A percentile compares a stretch with the other conserved stretches of the same genome.
phyloP scores from a whole-genome alignment of 2,329 filamentous ascomycete species.

The Alternaria sp. region DNA sequence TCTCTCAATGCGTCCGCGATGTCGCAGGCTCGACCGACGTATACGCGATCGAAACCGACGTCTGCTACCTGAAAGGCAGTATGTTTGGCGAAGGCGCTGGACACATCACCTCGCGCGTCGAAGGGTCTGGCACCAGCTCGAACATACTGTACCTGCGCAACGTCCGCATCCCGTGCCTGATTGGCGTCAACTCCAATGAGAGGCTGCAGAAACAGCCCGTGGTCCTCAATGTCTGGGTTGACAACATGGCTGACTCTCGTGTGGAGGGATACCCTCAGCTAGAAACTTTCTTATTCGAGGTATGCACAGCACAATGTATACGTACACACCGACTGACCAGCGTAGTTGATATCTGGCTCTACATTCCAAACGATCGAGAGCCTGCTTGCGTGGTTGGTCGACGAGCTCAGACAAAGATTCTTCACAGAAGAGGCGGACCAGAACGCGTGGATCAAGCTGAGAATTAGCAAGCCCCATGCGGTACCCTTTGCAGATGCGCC shows the following conservation, averaged over 20 bases:
- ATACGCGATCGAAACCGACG: slow-evolving; percentile 57
- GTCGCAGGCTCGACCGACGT: slow-evolving; percentile 36
- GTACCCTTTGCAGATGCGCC: slow-evolving; percentile 76
- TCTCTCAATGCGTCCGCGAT: slow-evolving; percentile 23
- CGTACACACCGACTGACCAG: slow-evolving; percentile 17
- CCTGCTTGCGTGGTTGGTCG: slow-evolving; percentile 48
- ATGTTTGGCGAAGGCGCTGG: slow-evolving; percentile 68
- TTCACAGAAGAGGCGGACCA: slow-evolving; percentile 36
- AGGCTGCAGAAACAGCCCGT: slow-evolving; percentile 69
- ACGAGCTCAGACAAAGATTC: slow-evolving; percentile 51
- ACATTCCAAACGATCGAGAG: slow-evolving; percentile 58
- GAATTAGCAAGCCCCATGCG: slow-evolving; percentile 74
- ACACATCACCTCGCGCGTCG: slow-evolving; percentile 48
- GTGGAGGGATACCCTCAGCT: slow-evolving; percentile 62
- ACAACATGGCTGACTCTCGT: slow-evolving; percentile 52
- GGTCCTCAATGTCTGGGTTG: slow-evolving; percentile 67
- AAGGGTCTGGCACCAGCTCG: slow-evolving; percentile 22
- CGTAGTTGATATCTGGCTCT: slow-evolving; percentile 51
- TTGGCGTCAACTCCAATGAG: slow-evolving; percentile 78
- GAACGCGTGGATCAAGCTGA: slow-evolving; percentile 64
- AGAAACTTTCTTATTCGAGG: slow-evolving; percentile 68
- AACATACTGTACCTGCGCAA: slow-evolving; percentile 60
- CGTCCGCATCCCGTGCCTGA: slow-evolving; percentile 69
- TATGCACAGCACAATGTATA: slow-evolving; percentile 44
- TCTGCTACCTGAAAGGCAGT: slow-evolving; percentile 71